Conservation (phyloP, 495 filamentous ascomycete genomes). For the Penicillium atrosanguineum region DNA sequence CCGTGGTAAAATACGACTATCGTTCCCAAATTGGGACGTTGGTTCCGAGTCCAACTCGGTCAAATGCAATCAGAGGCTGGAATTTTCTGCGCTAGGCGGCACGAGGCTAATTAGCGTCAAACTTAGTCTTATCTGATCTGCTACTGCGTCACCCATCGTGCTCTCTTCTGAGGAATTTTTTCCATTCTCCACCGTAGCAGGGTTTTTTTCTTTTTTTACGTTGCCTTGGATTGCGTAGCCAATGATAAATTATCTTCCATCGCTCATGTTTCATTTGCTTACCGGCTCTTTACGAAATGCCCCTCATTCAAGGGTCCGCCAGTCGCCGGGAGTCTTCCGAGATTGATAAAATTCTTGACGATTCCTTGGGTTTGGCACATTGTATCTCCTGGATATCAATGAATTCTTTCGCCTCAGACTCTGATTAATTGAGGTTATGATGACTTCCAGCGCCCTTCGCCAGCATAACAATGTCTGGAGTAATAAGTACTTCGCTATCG, state of each 20-base stretch:
- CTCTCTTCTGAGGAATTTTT: too few relatives aligned
- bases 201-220: too few relatives aligned
- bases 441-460: not conserved
- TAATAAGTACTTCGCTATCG: slow-evolving; percentile 11
- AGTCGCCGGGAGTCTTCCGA: not conserved
- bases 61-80: too few relatives aligned
- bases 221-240: not conserved
- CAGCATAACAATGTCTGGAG: slow-evolving; percentile 6
- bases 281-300: not conserved
- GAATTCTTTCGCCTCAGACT: not conserved
- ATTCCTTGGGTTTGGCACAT: not conserved
- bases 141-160: not conserved
- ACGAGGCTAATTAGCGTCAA: not conserved
- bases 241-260: not conserved
- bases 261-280: not conserved
- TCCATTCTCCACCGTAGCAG: too few relatives aligned
- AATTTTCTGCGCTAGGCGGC: too few relatives aligned
- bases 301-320: not conserved
- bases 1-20: too few relatives aligned
- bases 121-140: slow-evolving; percentile 4
- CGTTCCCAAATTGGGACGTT: too few relatives aligned
- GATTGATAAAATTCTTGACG: not conserved
- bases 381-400: not conserved
- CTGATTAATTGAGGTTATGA: not conserved
- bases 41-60: too few relatives aligned